Conservation (phyloP, 2,329 filamentous ascomycete genomes). For the Penicillium sp. region DNA sequence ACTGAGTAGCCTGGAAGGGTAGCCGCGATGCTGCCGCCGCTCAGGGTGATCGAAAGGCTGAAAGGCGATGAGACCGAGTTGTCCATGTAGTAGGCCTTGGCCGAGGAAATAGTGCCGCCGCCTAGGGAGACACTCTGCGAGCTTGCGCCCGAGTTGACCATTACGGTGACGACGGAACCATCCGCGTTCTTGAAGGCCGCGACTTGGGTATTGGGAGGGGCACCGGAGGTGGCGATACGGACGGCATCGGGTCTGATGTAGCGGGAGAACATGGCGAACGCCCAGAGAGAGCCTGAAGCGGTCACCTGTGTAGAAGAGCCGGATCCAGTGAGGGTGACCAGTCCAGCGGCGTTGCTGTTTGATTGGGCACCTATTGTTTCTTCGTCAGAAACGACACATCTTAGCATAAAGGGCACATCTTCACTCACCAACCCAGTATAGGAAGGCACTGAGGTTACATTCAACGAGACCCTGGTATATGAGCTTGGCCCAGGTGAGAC, state of each 20-base stretch:
- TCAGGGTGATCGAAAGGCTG: background rate
- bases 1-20: slow-evolving; percentile 2
- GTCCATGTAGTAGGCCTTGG: slow-evolving; percentile 6
- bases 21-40: background rate
- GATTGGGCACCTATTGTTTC: background rate
- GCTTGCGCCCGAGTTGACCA: slow-evolving; percentile 19
- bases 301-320: slow-evolving; percentile 24
- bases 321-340: slow-evolving; percentile 39
- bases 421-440: slow-evolving; percentile 55
- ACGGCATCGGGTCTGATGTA: slow-evolving; percentile 44
- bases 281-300: slow-evolving; percentile 43
- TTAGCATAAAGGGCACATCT: background rate
- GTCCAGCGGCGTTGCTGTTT: slow-evolving; percentile 20
- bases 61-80: background rate
- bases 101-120: background rate
- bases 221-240: slow-evolving; percentile 35
- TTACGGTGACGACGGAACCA: slow-evolving; percentile 35
- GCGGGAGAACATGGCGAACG: slow-evolving; percentile 43
- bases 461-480: slow-evolving; percentile 54
- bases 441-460: slow-evolving; percentile 53
- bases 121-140: background rate
- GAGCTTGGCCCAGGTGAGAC: slow-evolving; percentile 58
- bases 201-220: slow-evolving; percentile 21
- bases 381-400: background rate
- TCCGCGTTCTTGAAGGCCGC: slow-evolving; percentile 37